Evolutionary conservation across 2,329 filamentous ascomycete genomes (phyloP).

Genomic region (Neonectria coccinea): DNA sequence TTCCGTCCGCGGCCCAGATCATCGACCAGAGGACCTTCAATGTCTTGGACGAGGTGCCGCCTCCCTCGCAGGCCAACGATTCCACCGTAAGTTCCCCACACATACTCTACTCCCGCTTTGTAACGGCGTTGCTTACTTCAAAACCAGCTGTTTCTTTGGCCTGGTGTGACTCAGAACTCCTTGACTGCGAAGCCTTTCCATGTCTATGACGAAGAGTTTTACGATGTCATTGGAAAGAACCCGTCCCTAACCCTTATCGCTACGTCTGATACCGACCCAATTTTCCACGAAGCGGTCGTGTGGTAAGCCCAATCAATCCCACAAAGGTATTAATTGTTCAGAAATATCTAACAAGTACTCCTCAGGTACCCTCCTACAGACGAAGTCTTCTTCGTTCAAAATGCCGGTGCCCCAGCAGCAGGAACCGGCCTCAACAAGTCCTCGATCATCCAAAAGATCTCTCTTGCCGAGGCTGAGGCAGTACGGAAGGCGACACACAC

Average conservation of each 20-base stretch:
- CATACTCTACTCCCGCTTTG: accelerated
- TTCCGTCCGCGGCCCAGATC: slow-evolving; percentile 37
- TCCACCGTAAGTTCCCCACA: slow-evolving; percentile 27
- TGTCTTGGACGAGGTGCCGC: slow-evolving; percentile 34
- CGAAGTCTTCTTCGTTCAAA: slow-evolving; percentile 67
- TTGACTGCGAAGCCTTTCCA: slow-evolving; percentile 41
- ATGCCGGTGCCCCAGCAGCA: slow-evolving; percentile 59
- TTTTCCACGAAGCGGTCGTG: slow-evolving; percentile 68
- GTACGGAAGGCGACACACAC: slow-evolving; percentile 25
- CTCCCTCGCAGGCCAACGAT: slow-evolving; percentile 32
- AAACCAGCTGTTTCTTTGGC: slow-evolving; percentile 36
- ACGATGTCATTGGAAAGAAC: slow-evolving; percentile 60
- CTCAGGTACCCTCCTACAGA: slow-evolving; percentile 56
- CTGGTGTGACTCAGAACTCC: slow-evolving; percentile 38
- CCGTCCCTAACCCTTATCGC: slow-evolving; percentile 64
- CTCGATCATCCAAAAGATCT: slow-evolving; percentile 63
- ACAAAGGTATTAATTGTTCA: not conserved
- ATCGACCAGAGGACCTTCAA: slow-evolving; percentile 42
- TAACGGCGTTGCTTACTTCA: not conserved
- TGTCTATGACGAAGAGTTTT: slow-evolving; percentile 62
- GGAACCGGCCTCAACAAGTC: slow-evolving; percentile 65
- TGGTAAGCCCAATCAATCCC: slow-evolving; percentile 48
- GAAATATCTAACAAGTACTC: not conserved
- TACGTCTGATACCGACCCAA: slow-evolving; percentile 55
- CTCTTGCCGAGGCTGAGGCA: slow-evolving; percentile 56